These are phyloP conservation scores for Cercospora sojina DNA, from an alignment of 2,329 filamentous ascomycete species.

Conservation along the genomic window DNA sequence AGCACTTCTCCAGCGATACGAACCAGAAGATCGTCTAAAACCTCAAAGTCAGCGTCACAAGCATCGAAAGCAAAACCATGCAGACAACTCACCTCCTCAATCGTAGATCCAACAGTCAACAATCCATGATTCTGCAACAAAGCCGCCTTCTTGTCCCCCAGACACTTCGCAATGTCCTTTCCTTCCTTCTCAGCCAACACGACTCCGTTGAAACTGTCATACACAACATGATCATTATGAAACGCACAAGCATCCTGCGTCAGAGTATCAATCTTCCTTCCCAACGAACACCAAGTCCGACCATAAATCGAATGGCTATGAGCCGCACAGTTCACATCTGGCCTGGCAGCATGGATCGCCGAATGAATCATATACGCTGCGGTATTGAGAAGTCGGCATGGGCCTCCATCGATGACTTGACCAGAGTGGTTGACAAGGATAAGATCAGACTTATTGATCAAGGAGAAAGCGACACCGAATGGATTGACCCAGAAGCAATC, in stretches of 20 bases:
- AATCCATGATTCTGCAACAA: conserved; percentile 49
- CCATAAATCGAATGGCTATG: conserved; percentile 50
- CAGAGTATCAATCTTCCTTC: conserved; percentile 45
- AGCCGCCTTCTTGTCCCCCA: conserved; percentile 45
- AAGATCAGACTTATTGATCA: conserved; percentile 49
- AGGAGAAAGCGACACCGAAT: conserved; percentile 44
- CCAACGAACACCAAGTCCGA: conserved; percentile 45
- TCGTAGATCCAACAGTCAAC: conserved; percentile 44
- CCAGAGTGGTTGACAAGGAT: conserved; percentile 48
- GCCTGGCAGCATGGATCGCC: conserved; percentile 44
- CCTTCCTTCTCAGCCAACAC: conserved; percentile 49
- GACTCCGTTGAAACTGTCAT: conserved; percentile 49
- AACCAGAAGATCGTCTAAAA: conserved; percentile 40
- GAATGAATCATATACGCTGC: conserved; percentile 51
- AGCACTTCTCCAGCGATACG: conserved; percentile 43
- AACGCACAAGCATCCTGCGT: conserved; percentile 48
- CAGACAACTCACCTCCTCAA: conserved; percentile 38
- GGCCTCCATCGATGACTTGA: conserved; percentile 45
- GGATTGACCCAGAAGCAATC: conserved; percentile 42
- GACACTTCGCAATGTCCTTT: conserved; percentile 42
- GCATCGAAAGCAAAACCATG: not conserved
- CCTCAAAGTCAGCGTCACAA: not conserved
- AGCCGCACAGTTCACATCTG: conserved; percentile 48
- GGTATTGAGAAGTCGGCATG: conserved; percentile 43
- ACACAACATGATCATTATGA: conserved; percentile 43